Conservation (phyloP, 164 flowering plant genomes). For the Aristolochia fimbriata region DNA sequence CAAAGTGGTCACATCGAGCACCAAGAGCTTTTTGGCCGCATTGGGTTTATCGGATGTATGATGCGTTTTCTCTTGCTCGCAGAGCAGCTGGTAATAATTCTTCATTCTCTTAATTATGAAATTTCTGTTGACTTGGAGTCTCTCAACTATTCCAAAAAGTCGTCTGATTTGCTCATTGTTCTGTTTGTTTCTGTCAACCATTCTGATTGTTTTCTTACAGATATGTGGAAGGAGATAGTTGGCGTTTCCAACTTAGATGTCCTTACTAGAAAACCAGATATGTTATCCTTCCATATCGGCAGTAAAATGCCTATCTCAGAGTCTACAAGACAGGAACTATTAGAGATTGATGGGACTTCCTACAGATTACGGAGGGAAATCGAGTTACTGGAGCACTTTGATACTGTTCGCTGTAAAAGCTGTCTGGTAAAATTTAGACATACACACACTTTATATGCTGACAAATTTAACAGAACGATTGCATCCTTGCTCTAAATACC, state of each 20-base stretch:
- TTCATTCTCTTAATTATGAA: not conserved
- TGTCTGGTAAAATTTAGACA: constrained; percentile 48
- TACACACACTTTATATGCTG: not conserved
- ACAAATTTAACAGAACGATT: not conserved
- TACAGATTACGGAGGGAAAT: constrained; percentile 84
- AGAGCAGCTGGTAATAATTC: constrained; percentile 58
- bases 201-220: constrained; percentile 33
- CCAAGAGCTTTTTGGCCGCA: constrained; percentile 74
- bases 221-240: constrained; percentile 77
- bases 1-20: constrained; percentile 24
- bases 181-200: not conserved
- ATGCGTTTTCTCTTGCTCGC: constrained; percentile 74
- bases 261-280: constrained; percentile 61
- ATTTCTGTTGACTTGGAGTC: not conserved
- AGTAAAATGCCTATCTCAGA: constrained; percentile 88
- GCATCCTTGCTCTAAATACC: not conserved
- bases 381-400: constrained; percentile 68
- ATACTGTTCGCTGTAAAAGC: constrained; percentile 62
- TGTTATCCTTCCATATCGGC: constrained; percentile 73
- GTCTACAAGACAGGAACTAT: constrained; percentile 71
- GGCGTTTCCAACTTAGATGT: constrained; percentile 63
- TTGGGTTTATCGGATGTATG: constrained; percentile 93
- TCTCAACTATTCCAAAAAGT: not conserved
- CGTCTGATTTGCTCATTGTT: not conserved
- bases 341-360: constrained; percentile 82